These are phyloP conservation scores for Salix udensis DNA, from an alignment of 345 rosid species.

Conservation along the genomic window DNA sequence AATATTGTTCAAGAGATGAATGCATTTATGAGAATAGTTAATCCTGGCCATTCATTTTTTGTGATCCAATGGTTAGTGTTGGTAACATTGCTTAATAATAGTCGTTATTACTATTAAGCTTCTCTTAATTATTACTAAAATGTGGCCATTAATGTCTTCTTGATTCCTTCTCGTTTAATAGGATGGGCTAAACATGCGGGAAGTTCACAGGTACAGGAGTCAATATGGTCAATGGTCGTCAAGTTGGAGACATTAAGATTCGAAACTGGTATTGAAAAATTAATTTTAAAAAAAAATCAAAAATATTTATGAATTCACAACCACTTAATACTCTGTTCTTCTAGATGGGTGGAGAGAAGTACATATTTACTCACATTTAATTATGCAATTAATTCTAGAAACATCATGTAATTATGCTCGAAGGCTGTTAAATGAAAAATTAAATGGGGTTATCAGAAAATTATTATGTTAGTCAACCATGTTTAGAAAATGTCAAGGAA, in stretches of 20 bases:
- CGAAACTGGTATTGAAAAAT: too few relatives aligned
- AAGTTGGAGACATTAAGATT: background rate
- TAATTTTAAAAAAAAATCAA: too few relatives aligned
- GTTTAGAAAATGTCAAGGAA: too few relatives aligned
- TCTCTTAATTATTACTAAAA: background rate
- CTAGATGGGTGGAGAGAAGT: background rate
- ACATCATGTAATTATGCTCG: background rate
- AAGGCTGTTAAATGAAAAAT: background rate
- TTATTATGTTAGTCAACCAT: background rate
- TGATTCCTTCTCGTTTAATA: background rate
- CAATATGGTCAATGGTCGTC: background rate
- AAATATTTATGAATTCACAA: too few relatives aligned
- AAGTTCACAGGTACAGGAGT: background rate
- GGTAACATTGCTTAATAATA: background rate
- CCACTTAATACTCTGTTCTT: too few relatives aligned
- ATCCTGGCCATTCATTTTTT: slow-evolving; percentile 9
- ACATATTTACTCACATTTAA: background rate
- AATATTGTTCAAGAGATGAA: slow-evolving; percentile 7
- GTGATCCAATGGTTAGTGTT: slow-evolving; percentile 13
- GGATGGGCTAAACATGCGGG: background rate
- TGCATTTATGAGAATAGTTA: background rate
- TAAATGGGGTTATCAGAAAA: background rate
- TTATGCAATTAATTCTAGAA: background rate
- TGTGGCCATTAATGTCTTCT: background rate
- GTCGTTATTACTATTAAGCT: slow-evolving; percentile 2